Evolutionary conservation across 257 asterid species (phyloP).

Genomic region (Ligustrum vulgare): DNA sequence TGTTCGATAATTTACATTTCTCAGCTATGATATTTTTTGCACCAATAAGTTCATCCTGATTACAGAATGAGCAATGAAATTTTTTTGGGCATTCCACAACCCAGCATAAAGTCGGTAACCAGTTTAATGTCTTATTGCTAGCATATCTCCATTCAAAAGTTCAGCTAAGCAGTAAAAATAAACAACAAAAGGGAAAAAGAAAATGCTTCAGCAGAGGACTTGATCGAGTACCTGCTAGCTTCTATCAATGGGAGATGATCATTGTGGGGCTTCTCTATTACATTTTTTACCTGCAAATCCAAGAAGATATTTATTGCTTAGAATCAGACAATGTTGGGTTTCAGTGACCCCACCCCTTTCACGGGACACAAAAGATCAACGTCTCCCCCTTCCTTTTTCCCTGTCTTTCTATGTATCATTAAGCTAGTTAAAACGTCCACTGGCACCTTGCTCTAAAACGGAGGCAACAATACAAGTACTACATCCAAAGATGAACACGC

Average conservation of each 20-base stretch:
- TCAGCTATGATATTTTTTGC: background rate
- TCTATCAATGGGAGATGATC: constrained; percentile 97
- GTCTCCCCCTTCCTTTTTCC: background rate
- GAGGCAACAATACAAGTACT: background rate
- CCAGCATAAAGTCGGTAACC: background rate
- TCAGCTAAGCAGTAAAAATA: background rate
- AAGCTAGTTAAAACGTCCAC: background rate
- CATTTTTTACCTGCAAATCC: constrained; percentile 74
- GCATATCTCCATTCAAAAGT: background rate
- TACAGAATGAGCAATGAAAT: background rate
- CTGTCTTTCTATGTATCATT: background rate
- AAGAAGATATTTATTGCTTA: constrained; percentile 5
- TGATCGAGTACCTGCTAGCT: constrained; percentile 81
- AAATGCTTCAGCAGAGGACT: background rate
- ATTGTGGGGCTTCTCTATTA: constrained; percentile 90
- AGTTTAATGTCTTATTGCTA: background rate
- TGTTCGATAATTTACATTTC: background rate
- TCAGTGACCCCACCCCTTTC: background rate
- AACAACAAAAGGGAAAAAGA: background rate
- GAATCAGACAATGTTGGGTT: background rate
- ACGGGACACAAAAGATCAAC: background rate
- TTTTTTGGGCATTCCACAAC: background rate
- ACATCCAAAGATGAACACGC: background rate
- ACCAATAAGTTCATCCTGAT: background rate
- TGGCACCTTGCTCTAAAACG: background rate